These are phyloP conservation scores for Aspergillus aculeatus DNA, from an alignment of 2,329 filamentous ascomycete species.

Conservation along the genomic window DNA sequence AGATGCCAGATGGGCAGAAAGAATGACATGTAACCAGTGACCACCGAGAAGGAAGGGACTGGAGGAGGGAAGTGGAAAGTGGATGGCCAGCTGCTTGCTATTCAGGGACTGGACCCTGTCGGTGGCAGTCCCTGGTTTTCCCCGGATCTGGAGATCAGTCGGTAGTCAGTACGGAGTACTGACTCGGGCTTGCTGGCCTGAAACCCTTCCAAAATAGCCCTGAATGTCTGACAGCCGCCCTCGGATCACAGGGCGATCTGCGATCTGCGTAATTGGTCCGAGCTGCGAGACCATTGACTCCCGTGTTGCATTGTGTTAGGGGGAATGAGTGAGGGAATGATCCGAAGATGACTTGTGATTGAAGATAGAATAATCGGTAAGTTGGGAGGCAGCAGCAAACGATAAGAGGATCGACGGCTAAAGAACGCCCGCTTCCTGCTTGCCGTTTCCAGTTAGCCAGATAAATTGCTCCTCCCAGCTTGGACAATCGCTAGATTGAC, in stretches of 20 bases:
- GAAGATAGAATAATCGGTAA: no score
- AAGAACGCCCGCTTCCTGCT: neutral
- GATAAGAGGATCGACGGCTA: neutral
- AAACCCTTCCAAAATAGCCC: neutral
- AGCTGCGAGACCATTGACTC: neutral
- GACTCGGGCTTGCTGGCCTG: neutral
- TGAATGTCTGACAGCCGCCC: neutral
- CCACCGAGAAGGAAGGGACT: neutral
- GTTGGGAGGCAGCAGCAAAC: neutral
- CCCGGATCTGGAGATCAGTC: constrained; percentile 1
- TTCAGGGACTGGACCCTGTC: neutral
- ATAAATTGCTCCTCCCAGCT: no score
- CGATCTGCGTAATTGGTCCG: neutral
- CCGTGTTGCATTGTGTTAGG: neutral
- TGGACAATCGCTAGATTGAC: no score
- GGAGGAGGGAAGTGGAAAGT: neutral
- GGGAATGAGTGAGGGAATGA: no score
- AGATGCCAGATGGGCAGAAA: neutral
- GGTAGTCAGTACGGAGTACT: no score
- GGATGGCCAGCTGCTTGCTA: neutral
- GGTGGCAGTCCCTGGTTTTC: constrained; percentile 1
- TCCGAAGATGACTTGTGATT: no score
- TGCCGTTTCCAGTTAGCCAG: neutral
- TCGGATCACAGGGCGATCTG: neutral
- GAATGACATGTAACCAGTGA: neutral